Base-by-base conservation (phyloP, 2,329 filamentous ascomycete genomes). In the Colletotrichum eremochloae region DNA sequence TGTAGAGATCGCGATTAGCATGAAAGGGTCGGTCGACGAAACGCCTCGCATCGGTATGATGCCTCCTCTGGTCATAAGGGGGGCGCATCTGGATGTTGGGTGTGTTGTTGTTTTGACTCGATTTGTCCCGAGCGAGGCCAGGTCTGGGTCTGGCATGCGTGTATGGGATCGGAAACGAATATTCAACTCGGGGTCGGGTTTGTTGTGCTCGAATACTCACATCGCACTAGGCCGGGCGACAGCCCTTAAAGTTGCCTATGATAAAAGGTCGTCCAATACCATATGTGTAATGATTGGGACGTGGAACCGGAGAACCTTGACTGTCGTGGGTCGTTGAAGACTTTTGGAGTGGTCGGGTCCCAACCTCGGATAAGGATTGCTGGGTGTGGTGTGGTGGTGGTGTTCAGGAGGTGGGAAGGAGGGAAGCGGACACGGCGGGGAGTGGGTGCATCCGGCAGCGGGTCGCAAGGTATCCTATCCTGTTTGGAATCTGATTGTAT, bases 1-100 rank as follows among this genome's bases (percentile, higher is more conserved):
- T 88, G 76, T 70, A 75, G 71, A 62, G 74, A 75, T 53, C 48
- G 62, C 71, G 65, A 73, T 74, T 66, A 74, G 64, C 71, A 68
- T 63, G 31, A 52, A 63, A 55, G 42, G 60, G 65, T 38, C 64
- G 69, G 31, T 68, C 55, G 66, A 70, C 15, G 56, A 46, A 66
- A 67, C 67, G 71, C 71, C 68, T 63, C 60, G 61, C 70, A 72
- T 58, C 66, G 29, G 53, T 46, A 69, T 53, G 67, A 62, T 62
- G 71, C 67, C 71, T 56, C 40, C n/a, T 36, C 20, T 57, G 67
- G 57, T 67, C 67, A 71, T 63, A 48, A 5, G 67, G 71, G 14
- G 67, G 71, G 33, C 71, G 71, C 71, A 73, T 73, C 42, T 56
- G 52, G 50, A 57, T n/a, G 56, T 66, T 57, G 38, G n/a, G 40